phyloP scores from a whole-genome alignment of 768 basidiomycete genomes.

The Cystobasidiopsis lactophilus region DNA sequence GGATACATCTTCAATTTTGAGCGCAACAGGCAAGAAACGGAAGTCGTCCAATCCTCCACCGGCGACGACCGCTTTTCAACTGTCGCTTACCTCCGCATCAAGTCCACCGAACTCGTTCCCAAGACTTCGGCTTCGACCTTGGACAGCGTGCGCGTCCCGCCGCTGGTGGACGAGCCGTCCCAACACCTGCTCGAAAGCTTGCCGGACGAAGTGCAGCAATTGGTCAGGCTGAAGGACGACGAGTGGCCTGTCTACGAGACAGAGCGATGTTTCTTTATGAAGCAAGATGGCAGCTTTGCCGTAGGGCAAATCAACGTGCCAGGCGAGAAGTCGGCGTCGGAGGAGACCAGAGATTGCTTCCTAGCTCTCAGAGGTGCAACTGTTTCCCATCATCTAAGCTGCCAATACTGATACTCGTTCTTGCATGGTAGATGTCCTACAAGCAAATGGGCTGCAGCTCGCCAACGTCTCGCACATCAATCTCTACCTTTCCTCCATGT shows the following conservation, averaged over 20 bases:
- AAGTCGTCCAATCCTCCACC: constrained; percentile 4
- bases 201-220: no score
- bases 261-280: no score
- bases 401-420: no score
- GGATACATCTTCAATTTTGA: neutral
- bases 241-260: no score
- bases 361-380: neutral
- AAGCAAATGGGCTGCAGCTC: constrained; percentile 36
- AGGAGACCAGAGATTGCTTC: neutral
- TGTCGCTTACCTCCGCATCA: constrained; percentile 73
- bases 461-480: constrained; percentile 53
- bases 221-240: no score
- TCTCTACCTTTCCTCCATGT: constrained; percentile 54
- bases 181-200: neutral
- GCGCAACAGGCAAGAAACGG: constrained; percentile 1
- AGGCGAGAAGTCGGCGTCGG: no score
- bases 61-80: constrained; percentile 44
- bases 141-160: constrained; percentile 27
- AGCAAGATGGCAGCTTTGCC: no score
- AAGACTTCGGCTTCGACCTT: constrained; percentile 27
- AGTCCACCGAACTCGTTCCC: constrained; percentile 38
- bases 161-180: constrained; percentile 32
- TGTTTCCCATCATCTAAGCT: no score
- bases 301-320: no score
- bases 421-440: no score